Evolutionary conservation across 2,329 filamentous ascomycete species (phyloP), one percentile per base, ranked within the genome.

Genomic region (Tolypocladium ophioglossoides): DNA sequence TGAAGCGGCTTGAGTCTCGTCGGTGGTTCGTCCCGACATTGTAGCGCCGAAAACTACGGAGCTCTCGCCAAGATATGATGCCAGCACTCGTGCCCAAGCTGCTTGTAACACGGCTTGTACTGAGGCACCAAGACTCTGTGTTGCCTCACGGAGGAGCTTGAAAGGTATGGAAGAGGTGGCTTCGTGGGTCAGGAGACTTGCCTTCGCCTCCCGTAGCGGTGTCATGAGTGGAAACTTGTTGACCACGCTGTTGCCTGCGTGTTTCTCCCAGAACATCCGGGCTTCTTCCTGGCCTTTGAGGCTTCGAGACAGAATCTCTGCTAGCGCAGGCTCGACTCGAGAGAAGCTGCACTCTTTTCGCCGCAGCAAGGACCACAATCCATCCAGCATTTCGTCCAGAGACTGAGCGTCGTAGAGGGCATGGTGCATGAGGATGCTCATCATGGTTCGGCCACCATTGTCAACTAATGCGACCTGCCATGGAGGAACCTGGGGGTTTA

Each of bases 381-480:
- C 80, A 0, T 73, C 63, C 2, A 96, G 69, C 1, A 96, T 76
- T 0, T 75, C 63, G 4, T 80, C 74, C 12, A 96, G 71, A 10
- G 89, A 91, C 41, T 82, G 77, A 0, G 90, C 91, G 71, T 96
- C 91, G 60, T 95, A 96, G 0, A 96, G 73, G 0, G 88, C 87
- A 70, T 96, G 91, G 58, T 95, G 86, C 3, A 90, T 75, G 1
- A 73, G 65, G 4, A 83, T 58, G 49, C 78, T 71, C 68, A 79
- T 75, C 2, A 50, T 61, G 5, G 57, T 38, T 1, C 52, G 47
- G 0, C 57, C 51, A 0, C 62, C 53, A 0, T 57, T 47, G 3
- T 73, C 59, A 0, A 77, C 64, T 1, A 90, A 50, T 0, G 72
- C 70, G 22, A 89, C 67, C 14, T 72, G 71, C 89, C 89, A 95